These are phyloP conservation scores for Podaxis sp. DNA, from an alignment of 768 basidiomycete species.

Conservation along the genomic window DNA sequence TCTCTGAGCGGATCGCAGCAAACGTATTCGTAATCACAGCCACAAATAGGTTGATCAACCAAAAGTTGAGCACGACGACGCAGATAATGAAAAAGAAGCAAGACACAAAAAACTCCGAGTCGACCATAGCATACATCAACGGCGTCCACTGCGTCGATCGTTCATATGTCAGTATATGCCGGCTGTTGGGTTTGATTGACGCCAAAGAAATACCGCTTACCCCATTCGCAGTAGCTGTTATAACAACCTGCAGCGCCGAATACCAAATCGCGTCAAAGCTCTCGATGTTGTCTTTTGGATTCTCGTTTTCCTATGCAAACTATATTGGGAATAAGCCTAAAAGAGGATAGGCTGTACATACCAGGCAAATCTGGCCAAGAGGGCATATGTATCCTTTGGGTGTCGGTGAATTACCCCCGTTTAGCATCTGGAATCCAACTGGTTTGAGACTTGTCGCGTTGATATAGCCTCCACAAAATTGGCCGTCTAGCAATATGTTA, in stretches of 20 bases:
- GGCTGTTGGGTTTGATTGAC: neutral
- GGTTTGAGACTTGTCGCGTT: constrained; percentile 49
- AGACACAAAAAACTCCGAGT: constrained; percentile 86
- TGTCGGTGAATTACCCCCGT: constrained; percentile 19
- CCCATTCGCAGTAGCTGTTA: constrained; percentile 76
- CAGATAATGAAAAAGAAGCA: constrained; percentile 83
- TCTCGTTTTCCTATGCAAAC: constrained; percentile 48
- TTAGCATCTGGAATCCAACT: constrained; percentile 32
- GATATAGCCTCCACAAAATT: constrained; percentile 80
- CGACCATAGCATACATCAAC: constrained; percentile 86
- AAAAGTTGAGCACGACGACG: constrained; percentile 86
- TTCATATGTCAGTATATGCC: neutral
- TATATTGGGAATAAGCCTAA: neutral
- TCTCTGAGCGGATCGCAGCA: constrained; percentile 79
- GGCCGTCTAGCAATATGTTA: constrained; percentile 38
- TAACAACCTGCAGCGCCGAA: constrained; percentile 76
- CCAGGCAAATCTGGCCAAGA: constrained; percentile 77
- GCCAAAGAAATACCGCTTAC: constrained; percentile 36
- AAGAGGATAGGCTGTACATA: constrained; percentile 23
- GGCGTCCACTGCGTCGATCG: constrained; percentile 53
- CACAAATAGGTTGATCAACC: constrained; percentile 90
- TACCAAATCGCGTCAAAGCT: constrained; percentile 90
- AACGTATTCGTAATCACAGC: constrained; percentile 97
- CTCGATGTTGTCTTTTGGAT: constrained; percentile 61
- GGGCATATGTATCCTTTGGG: constrained; percentile 91